Evolutionary conservation across 106 monocot genomes (phyloP).

Genomic region (Narthecium ossifragum): DNA sequence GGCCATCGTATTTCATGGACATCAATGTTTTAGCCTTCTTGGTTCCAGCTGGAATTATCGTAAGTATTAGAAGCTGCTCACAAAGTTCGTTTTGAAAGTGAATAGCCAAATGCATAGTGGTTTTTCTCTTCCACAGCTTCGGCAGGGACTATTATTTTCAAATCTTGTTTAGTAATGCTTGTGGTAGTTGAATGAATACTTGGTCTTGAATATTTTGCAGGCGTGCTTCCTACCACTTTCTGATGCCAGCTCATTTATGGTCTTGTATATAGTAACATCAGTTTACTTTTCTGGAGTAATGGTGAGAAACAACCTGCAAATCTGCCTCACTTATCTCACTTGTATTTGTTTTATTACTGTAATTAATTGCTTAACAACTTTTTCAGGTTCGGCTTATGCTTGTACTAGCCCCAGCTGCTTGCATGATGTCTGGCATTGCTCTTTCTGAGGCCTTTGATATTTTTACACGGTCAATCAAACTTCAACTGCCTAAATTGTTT

Average conservation of each 20-base stretch:
- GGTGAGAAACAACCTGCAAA: constrained; percentile 39
- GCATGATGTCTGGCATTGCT: constrained; percentile 96
- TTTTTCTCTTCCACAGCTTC: too few species aligned
- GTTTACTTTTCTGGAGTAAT: constrained; percentile 99
- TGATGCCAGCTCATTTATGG: constrained; percentile 90
- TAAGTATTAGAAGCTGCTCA: too few species aligned
- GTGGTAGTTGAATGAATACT: too few species aligned
- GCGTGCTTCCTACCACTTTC: constrained; percentile 93
- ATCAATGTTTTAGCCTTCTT: constrained; percentile 93
- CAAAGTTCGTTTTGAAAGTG: too few species aligned
- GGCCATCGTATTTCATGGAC: constrained; percentile 99
- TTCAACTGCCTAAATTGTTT: constrained; percentile 49
- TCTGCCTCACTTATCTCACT: neutral
- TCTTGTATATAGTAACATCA: constrained; percentile 89
- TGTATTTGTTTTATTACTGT: neutral
- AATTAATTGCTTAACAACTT: constrained; percentile 1
- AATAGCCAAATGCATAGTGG: too few species aligned
- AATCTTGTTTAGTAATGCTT: too few species aligned
- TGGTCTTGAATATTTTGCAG: constrained; percentile 36
- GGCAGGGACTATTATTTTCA: too few species aligned
- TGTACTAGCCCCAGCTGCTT: constrained; percentile 97
- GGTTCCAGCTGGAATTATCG: constrained; percentile 95
- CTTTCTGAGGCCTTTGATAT: constrained; percentile 84
- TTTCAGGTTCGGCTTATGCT: constrained; percentile 97
- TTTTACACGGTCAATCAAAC: constrained; percentile 79